phyloP scores from a whole-genome alignment of 2,329 filamentous ascomycete species.

The Elsinoe perseae region DNA sequence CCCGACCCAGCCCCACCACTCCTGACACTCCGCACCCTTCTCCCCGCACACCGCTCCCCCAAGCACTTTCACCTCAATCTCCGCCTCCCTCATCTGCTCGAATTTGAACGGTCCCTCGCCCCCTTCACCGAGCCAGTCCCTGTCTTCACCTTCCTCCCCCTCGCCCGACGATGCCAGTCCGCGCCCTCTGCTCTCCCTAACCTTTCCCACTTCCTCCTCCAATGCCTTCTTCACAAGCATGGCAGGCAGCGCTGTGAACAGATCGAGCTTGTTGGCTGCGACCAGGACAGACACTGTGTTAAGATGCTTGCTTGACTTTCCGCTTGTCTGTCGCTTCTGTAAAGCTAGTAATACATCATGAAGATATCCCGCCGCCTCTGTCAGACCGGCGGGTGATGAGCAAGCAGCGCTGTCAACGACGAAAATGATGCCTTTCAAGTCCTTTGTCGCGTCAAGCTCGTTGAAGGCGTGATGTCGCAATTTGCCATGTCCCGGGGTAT shows the following conservation, averaged over 20 bases:
- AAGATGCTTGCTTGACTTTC: conserved; percentile 50
- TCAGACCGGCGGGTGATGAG: conserved; percentile 44
- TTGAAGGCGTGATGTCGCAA: conserved; percentile 63
- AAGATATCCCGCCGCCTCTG: conserved; percentile 72
- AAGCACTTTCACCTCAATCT: conserved; percentile 66
- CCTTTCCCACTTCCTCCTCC: conserved; percentile 71
- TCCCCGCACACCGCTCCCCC: conserved; percentile 64
- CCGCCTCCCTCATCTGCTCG: conserved; percentile 72
- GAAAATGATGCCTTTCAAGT: conserved; percentile 70
- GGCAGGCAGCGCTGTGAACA: conserved; percentile 85
- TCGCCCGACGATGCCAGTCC: conserved; percentile 75
- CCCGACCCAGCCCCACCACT: conserved; percentile 89
- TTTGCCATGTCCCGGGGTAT: conserved; percentile 95
- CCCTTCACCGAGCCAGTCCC: conserved; percentile 71
- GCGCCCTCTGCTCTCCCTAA: conserved; percentile 68
- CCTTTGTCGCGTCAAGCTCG: conserved; percentile 40
- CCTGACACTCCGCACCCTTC: conserved; percentile 58
- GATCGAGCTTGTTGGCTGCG: conserved; percentile 89
- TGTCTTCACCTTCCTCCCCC: conserved; percentile 65
- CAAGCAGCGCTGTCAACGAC: conserved; percentile 63
- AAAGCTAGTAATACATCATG: conserved; percentile 80
- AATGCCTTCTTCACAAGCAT: conserved; percentile 65
- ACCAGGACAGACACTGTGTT: conserved; percentile 66
- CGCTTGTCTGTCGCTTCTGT: conserved; percentile 60
- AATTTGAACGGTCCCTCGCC: conserved; percentile 74